A percentile compares a stretch with the other conserved stretches of the same genome.
Conservation (phyloP, 768 basidiomycete species). For the Agrocybe praecox region DNA sequence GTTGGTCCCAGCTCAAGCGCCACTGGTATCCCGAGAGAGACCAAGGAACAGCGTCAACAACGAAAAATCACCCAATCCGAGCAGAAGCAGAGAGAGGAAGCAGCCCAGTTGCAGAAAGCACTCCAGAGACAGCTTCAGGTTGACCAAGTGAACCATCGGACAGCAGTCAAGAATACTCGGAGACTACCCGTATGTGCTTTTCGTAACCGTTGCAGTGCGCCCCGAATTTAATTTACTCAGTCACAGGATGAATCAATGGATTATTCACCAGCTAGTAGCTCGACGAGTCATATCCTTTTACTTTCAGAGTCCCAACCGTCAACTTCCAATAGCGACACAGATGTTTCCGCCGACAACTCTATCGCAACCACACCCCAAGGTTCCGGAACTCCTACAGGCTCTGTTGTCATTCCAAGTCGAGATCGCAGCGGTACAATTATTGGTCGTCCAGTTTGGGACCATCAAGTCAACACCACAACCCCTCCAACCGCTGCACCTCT, state of each 20-base stretch:
- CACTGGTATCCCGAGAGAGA: slow-evolving; percentile 73
- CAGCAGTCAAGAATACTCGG: not conserved
- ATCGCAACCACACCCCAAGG: slow-evolving; percentile 59
- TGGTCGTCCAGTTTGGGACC: slow-evolving; percentile 66
- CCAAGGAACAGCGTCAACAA: slow-evolving; percentile 70
- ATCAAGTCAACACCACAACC: slow-evolving; percentile 17
- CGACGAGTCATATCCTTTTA: slow-evolving; percentile 11
- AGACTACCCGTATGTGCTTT: no score
- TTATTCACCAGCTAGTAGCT: slow-evolving; percentile 15
- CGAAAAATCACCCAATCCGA: slow-evolving; percentile 58
- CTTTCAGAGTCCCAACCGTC: slow-evolving; percentile 23
- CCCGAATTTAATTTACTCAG: not conserved
- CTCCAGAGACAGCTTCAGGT: slow-evolving; percentile 44
- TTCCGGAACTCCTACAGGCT: slow-evolving; percentile 60
- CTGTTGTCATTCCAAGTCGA: slow-evolving; percentile 60
- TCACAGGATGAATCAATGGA: slow-evolving; percentile 34
- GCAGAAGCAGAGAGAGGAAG: slow-evolving; percentile 62
- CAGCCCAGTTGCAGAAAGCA: slow-evolving; percentile 57
- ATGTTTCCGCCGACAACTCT: slow-evolving; percentile 65
- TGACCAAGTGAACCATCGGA: slow-evolving; percentile 17
- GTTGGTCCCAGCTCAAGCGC: slow-evolving; percentile 81
- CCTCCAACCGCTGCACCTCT: slow-evolving; percentile 11
- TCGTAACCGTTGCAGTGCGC: not conserved
- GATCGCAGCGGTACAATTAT: slow-evolving; percentile 80
- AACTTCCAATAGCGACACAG: slow-evolving; percentile 53